Evolutionary conservation across 495 filamentous ascomycete species (phyloP).

Genomic region (Neurospora sp.): DNA sequence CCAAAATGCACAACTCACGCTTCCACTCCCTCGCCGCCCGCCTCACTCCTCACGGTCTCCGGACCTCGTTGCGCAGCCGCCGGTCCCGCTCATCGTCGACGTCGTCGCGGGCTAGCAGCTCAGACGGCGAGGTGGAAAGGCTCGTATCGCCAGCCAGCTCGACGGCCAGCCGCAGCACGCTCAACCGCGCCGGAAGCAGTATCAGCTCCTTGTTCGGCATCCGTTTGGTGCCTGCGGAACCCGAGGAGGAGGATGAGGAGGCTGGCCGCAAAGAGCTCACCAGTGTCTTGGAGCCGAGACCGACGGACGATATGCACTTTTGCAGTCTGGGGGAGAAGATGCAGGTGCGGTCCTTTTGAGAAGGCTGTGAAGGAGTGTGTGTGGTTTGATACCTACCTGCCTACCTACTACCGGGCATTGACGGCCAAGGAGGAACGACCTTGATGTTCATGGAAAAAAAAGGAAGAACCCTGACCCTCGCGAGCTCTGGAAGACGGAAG

Average conservation of each 20-base stretch:
- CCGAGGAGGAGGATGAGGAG: slow-evolving; percentile 38
- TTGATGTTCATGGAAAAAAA: background rate
- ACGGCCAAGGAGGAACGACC: background rate
- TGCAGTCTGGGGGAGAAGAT: slow-evolving; percentile 46
- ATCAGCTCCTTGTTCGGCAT: slow-evolving; percentile 24
- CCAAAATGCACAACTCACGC: slow-evolving; percentile 36
- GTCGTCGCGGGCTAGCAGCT: slow-evolving; percentile 25
- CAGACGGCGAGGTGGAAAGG: slow-evolving; percentile 21
- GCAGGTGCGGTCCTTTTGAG: slow-evolving; percentile 34
- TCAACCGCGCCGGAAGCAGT: slow-evolving; percentile 29
- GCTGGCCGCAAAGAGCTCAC: slow-evolving; percentile 32
- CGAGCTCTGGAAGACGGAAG: background rate
- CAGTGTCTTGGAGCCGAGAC: slow-evolving; percentile 43
- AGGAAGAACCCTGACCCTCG: background rate
- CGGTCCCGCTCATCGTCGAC: slow-evolving; percentile 32
- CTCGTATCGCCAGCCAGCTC: slow-evolving; percentile 31
- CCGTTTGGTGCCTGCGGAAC: slow-evolving; percentile 23
- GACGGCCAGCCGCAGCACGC: slow-evolving; percentile 33
- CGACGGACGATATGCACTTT: slow-evolving; percentile 37
- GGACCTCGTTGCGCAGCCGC: slow-evolving; percentile 34
- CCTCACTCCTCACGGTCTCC: slow-evolving; percentile 35
- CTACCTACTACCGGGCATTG: background rate
- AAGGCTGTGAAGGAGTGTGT: background rate
- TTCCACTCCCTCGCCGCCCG: slow-evolving; percentile 41
- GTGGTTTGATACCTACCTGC: background rate